Evolutionary conservation across 202 grass and related monocot species (phyloP), one percentile per base, ranked within the genome.

Genomic region (Setaria viridis): DNA sequence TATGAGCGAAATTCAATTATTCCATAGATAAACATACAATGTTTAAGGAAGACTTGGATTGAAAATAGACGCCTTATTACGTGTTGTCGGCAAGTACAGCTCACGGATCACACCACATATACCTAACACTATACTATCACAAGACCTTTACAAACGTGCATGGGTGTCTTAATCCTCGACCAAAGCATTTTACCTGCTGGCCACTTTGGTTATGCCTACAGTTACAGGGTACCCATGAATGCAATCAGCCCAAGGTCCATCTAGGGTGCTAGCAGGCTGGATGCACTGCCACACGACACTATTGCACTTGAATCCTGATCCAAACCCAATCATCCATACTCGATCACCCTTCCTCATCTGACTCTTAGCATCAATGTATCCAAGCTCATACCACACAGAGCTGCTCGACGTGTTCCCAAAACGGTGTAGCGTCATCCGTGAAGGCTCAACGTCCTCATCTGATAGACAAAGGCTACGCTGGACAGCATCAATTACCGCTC

Each of bases 381-480:
- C 89, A 29, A 95, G 85, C 85, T 95, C 93, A 79, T 98, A 98
- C 95, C 95, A 98, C 46, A 95, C 17, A 5, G 95, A 97, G 72
- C 95, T 97, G 78, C 92, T 93, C 1, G 92, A 97, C 9, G 95
- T 97, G 82, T 94, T 97, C 17, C 95, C 95, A 30, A 94, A 97
- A 5, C 92, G 75, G 80, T 97, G 92, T 12, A 97, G 88, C 30
- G 92, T 74, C 90, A 93, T 93, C 25, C 95, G 79, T 6, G 95
- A 94, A 5, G 92, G 90, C 87, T 97, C 95, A 0, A 94, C 87
- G n/a, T 97, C 82, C 75, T 88, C 78, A 3, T 92, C 90, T 3
- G 88, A 80, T 4, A 97, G 73, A 10, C 78, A 8, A 5, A 97
- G 81, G 81, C 85, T 94, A 9, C 55, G 85, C 42, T 97, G 92